A percentile compares a stretch with the other conserved stretches of the same genome.
These are phyloP conservation scores for Phoenix roebelenii DNA, from an alignment of 176 grass and related monocot genomes.

Conservation along the genomic window DNA sequence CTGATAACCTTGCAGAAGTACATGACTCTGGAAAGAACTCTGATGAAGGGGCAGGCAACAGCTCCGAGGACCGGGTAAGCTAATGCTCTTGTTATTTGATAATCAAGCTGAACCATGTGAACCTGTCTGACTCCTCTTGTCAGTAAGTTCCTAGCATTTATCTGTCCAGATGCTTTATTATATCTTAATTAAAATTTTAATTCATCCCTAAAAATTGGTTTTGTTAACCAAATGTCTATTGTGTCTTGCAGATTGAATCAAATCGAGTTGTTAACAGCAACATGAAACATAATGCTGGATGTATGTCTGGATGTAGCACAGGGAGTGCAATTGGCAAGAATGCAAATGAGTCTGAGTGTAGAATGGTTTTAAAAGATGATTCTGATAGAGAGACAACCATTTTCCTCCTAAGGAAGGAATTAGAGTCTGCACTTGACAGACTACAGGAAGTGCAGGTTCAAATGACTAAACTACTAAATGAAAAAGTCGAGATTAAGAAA, in stretches of 20 bases:
- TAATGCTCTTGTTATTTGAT: slow-evolving; percentile 67
- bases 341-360: neutral
- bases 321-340: neutral
- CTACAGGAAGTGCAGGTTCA: slow-evolving; percentile 40
- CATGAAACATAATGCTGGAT: slow-evolving; percentile 8
- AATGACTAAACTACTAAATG: slow-evolving; percentile 31
- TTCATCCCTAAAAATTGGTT: slow-evolving; percentile 1
- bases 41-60: slow-evolving; percentile 34
- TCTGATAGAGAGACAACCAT: slow-evolving; percentile 1
- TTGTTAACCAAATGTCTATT: slow-evolving; percentile 19
- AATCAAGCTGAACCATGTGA: slow-evolving; percentile 46
- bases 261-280: slow-evolving; percentile 13
- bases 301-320: neutral
- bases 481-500: slow-evolving; percentile 33
- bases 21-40: neutral
- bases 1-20: neutral
- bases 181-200: neutral
- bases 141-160: slow-evolving; percentile 32
- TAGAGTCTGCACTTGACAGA: slow-evolving; percentile 31
- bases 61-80: slow-evolving; percentile 60
- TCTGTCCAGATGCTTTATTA: slow-evolving; percentile 25
- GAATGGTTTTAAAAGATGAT: neutral
- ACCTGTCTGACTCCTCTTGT: slow-evolving; percentile 35
- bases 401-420: slow-evolving; percentile 40
- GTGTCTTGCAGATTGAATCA: slow-evolving; percentile 28